Base-by-base conservation (phyloP, 1,284 basidiomycete genomes). In the Malassezia japonica region DNA sequence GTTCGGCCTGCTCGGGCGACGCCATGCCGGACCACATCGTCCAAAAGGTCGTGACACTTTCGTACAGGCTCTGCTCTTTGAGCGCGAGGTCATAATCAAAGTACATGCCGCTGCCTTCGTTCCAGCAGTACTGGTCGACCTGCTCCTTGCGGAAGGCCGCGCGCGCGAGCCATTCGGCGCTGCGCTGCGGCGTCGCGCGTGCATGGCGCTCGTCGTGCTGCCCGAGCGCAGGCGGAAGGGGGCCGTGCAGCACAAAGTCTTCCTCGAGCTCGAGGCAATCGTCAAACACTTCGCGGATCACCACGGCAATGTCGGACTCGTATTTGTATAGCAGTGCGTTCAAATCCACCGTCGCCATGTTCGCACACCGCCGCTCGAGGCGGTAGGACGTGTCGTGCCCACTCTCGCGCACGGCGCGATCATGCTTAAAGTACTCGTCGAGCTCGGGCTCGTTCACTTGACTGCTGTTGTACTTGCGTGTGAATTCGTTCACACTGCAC, bases 351-450 rank as follows among this genome's bases (percentile, higher is more conserved):
- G 92, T 98, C 6, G 84, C 91, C 32, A 98, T 81, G 76, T 96
- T 91, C 20, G 89, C 82, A 67, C 91, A 96, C 46, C 77, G 76
- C 61, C 89, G 91, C 78, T 98, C 92, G 68, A 96, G 86, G 10
- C 94, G 83, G 75, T 96, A 98, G 3, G 89, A 87, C 54, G 92
- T 98, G 75, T 98, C 92, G 75, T 98, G 92, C 25, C 92, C 92
- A 15, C 70, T 72, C 57, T 76, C 75, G 47, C 90, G 84, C 35
- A 95, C 89, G 3, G 87, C 82, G 53, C 91, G 86, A 74, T 98
- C 92, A 75, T 98, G 92, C 62, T 91, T 74, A 79, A 98, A 96
- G 78, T 96, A 98, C 66, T 90, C 89, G 76, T 98, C 92, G 5
- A 98, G 81, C 57, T 79, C 81, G 6, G 91, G 90, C 75, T 94